These are phyloP conservation scores for Cryphonectria naterciae DNA, from an alignment of 2,329 filamentous ascomycete species.

Conservation along the genomic window DNA sequence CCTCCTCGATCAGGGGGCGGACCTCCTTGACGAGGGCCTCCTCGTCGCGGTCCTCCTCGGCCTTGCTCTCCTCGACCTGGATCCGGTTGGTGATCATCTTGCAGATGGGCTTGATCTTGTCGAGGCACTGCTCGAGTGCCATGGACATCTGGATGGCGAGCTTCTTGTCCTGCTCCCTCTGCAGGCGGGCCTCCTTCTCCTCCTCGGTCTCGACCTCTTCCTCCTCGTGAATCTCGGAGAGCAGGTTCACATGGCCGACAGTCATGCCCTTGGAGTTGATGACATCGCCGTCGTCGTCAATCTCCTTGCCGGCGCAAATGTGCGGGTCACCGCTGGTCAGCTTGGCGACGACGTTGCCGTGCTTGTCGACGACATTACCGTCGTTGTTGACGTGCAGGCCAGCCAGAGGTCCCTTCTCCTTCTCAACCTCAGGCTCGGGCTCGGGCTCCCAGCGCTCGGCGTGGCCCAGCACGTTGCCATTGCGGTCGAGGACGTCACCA, in stretches of 20 bases:
- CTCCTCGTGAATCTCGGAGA: slow-evolving; percentile 59
- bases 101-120: slow-evolving; percentile 82
- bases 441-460: slow-evolving; percentile 60
- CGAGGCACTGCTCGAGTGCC: slow-evolving; percentile 77
- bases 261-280: slow-evolving; percentile 69
- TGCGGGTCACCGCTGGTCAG: slow-evolving; percentile 69
- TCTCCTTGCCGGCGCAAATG: slow-evolving; percentile 68
- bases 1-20: slow-evolving; percentile 87
- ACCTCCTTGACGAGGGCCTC: slow-evolving; percentile 85
- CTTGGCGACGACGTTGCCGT: slow-evolving; percentile 66
- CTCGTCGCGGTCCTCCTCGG: slow-evolving; percentile 87
- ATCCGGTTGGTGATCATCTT: slow-evolving; percentile 86
- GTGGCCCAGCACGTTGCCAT: slow-evolving; percentile 62
- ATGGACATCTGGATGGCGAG: slow-evolving; percentile 75
- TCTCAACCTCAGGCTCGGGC: slow-evolving; percentile 54
- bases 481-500: slow-evolving; percentile 80
- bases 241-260: slow-evolving; percentile 69
- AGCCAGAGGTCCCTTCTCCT: slow-evolving; percentile 55
- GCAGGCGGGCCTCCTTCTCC: slow-evolving; percentile 58
- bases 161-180: slow-evolving; percentile 70
- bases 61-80: slow-evolving; percentile 77
- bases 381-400: slow-evolving; percentile 62
- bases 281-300: slow-evolving; percentile 73
- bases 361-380: slow-evolving; percentile 61
- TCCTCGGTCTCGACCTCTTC: slow-evolving; percentile 60